Base-by-base conservation (phyloP, 441 rosid species). In the Gossypium trilobum region DNA sequence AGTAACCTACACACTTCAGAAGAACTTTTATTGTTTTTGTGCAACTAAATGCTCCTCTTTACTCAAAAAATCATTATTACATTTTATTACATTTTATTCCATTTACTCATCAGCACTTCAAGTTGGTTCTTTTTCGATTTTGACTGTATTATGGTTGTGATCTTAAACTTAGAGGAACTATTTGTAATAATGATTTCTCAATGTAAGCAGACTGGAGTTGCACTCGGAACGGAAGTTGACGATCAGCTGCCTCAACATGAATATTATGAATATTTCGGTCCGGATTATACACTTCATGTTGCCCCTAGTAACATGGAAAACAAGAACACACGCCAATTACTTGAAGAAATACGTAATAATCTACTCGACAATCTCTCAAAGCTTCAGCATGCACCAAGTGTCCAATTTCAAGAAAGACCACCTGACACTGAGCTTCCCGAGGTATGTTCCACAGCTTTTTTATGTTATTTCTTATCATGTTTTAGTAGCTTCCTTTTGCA, bases 351-450 rank as follows among this genome's bases (percentile, higher is more conserved):
- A 79, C 87, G 85, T 39, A 77, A 61, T 71, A 86, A 88, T 82
- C 88, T 93, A 75, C 95, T 93, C 13, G 93, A 89, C 7, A 78
- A 93, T 78, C 93, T 93, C 76, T 85, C 97, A 52, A 91, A 71
- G 82, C 93, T 93, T 73, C 91, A 83, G 85, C 98, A 93, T 87
- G 98, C 98, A 70, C 97, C 98, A 29, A 89, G 97, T 79, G 92
- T 93, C 55, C 95, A 76, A 63, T 93, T 93, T 78, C 93, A 88
- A 79, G 98, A 91, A 80, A 85, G 92, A 67, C 86, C 82, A 27
- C 97, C 97, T 39, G 89, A 89, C 70, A 84, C 95, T 29, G 95
- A 90, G 79, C 68, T 89, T 77, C 92, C 93, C 58, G 97, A 92
- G 95, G 97, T 92, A 65, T 63, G 73, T 75, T 66, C 71, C 76